Evolutionary conservation across 1,284 basidiomycete species (phyloP).

Genomic region (Ceratobasidium sp.): DNA sequence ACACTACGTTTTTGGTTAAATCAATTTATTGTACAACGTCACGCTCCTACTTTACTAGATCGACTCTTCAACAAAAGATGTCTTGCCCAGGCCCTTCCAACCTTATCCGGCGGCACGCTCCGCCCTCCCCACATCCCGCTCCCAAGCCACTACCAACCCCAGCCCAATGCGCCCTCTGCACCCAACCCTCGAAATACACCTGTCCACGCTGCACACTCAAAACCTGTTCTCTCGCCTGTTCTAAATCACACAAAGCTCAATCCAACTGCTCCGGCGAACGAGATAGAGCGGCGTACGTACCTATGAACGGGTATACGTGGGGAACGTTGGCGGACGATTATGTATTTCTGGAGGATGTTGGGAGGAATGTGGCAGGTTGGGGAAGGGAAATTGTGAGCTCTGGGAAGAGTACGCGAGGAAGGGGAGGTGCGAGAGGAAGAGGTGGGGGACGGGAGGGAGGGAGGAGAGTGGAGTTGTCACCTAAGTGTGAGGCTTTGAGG

Average conservation of each 20-base stretch:
- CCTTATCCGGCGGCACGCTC: neutral
- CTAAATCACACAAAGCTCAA: slow-evolving; percentile 71
- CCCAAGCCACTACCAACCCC: neutral
- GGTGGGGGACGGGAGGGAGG: slow-evolving; percentile 48
- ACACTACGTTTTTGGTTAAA: no score
- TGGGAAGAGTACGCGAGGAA: slow-evolving; percentile 55
- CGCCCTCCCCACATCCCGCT: neutral
- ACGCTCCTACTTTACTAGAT: no score
- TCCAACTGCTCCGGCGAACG: slow-evolving; percentile 78
- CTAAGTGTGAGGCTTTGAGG: slow-evolving; percentile 65
- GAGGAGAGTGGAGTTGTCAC: slow-evolving; percentile 27
- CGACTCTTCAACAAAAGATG: no score
- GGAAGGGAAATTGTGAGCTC: slow-evolving; percentile 73
- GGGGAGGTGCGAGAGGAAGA: slow-evolving; percentile 50
- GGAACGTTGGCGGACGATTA: slow-evolving; percentile 88
- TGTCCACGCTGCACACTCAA: slow-evolving; percentile 78
- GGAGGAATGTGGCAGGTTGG: slow-evolving; percentile 74
- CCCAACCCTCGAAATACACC: slow-evolving; percentile 70
- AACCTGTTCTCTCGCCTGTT: slow-evolving; percentile 81
- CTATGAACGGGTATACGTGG: slow-evolving; percentile 83
- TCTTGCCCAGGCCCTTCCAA: slow-evolving; percentile 22
- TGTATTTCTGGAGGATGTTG: slow-evolving; percentile 81
- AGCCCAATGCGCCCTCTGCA: slow-evolving; percentile 6
- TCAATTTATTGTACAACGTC: no score
- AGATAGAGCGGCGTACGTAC: slow-evolving; percentile 76